phyloP scores from a whole-genome alignment of 805 yeast genomes.

The Clavispora santaluciae region DNA sequence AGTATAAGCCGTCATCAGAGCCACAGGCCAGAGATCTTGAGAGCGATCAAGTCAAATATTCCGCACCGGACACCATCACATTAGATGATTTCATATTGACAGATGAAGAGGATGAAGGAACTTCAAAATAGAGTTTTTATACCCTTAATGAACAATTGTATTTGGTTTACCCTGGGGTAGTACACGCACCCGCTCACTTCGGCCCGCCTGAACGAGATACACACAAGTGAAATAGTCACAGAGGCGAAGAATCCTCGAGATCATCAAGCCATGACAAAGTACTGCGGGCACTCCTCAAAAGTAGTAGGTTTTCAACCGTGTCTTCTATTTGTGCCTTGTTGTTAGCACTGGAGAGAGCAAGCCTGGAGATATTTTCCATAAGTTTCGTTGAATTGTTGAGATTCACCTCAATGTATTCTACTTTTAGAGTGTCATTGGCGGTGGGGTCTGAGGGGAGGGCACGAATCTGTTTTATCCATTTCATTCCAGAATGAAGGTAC shows the following conservation, averaged over 20 bases:
- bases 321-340: constrained; percentile 3
- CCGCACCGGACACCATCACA: constrained; percentile 11
- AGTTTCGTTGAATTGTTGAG: constrained; percentile 34
- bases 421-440: constrained; percentile 28
- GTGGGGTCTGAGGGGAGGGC: constrained; percentile 32
- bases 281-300: constrained; percentile 5
- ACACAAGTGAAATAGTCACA: too few species aligned
- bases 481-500: constrained; percentile 1
- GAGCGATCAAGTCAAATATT: constrained; percentile 12
- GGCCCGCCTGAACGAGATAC: too few species aligned
- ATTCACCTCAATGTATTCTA: constrained; percentile 35
- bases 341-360: constrained; percentile 6
- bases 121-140: background rate
- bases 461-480: constrained; percentile 25
- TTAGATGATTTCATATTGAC: constrained; percentile 15
- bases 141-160: too few species aligned
- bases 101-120: constrained; percentile 10
- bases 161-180: too few species aligned
- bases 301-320: constrained; percentile 5
- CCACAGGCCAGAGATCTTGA: constrained; percentile 3
- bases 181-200: too few species aligned
- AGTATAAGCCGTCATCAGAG: constrained; percentile 36
- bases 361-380: constrained; percentile 17
- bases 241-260: background rate
- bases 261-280: constrained; percentile 14